Percentiles rank a stretch among this genome's conserved stretches.
These are phyloP conservation scores for Vigna angularis DNA, from an alignment of 306 rosid species.

Conservation along the genomic window DNA sequence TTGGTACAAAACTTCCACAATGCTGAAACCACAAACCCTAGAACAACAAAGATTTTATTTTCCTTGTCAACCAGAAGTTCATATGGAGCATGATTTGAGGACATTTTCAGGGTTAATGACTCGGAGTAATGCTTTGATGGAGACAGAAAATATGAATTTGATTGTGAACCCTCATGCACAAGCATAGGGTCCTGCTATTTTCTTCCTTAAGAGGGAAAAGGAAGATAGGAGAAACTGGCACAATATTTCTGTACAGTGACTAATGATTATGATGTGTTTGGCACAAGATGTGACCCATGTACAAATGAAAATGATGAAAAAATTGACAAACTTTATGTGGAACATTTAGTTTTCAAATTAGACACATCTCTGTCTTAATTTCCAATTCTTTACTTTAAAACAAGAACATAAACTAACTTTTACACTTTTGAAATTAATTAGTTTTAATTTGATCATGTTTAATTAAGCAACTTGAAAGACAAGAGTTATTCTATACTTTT, in stretches of 20 bases:
- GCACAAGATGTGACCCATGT: too few species aligned
- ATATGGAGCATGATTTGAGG: not conserved
- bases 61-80: conserved; percentile 29
- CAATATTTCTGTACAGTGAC: too few species aligned
- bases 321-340: not conserved
- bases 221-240: too few species aligned
- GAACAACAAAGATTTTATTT: conserved; percentile 33
- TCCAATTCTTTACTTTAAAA: too few species aligned
- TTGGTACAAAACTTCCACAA: conserved; percentile 12
- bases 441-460: too few species aligned
- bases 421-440: too few species aligned
- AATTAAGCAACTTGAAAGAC: too few species aligned
- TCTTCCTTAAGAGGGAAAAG: not conserved
- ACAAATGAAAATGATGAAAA: not conserved
- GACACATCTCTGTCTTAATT: too few species aligned
- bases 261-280: too few species aligned
- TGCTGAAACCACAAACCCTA: not conserved
- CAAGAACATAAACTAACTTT: too few species aligned
- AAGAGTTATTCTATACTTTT: too few species aligned
- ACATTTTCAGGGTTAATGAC: conserved; percentile 23
- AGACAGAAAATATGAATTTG: not conserved
- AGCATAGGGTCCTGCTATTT: not conserved
- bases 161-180: conserved; percentile 5
- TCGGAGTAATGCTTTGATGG: conserved; percentile 12
- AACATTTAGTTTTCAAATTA: not conserved